Base-by-base conservation (phyloP, 2,329 filamentous ascomycete genomes). In the Microthyrium microscopicum region DNA sequence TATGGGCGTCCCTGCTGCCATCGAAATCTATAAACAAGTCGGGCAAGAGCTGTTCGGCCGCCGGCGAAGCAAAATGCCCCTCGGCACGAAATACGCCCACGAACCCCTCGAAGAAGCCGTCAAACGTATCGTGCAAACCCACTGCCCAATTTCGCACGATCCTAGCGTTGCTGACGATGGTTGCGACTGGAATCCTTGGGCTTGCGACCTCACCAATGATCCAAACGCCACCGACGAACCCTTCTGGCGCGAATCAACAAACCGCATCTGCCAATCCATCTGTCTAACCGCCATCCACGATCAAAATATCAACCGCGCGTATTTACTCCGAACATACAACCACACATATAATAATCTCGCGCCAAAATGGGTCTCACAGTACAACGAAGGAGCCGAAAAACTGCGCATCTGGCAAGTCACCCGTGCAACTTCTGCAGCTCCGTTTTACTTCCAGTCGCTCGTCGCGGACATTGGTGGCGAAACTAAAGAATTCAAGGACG, bases 351-450 rank as follows among this genome's bases (percentile, higher is more conserved):
- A 47, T 15, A 43, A 50, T 5, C 45, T 54, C 0, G 51, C 56
- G 1, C 50, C 55, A 1, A 57, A 52, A 32, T 64, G 58, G 57
- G 54, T 61, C 5, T 59, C 55, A 3, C 48, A 51, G 2, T 64
- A 64, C 49, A 65, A 65, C 40, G 54, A 59, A 44, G 58, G 57
- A 6, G 54, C 55, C 5, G 58, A 63, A 36, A 47, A 49, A 26
- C 46, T 64, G 12, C 52, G 55, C 2, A 65, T 69, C 26, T 68
- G 62, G 55, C 48, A 66, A 44, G 64, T 65, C 1, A 64, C 61
- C 1, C 47, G 63, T 5, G 65, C 64, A 2, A 68, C 64, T 0
- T 62, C 58, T 1, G 65, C 65, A 3, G 64, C 64, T 1, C 63
- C 64, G 0, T 64, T 64, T 43, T 64, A 61, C 45, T 64, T 65